phyloP scores from a whole-genome alignment of 2,329 filamentous ascomycete genomes.

The Venturia asperata region DNA sequence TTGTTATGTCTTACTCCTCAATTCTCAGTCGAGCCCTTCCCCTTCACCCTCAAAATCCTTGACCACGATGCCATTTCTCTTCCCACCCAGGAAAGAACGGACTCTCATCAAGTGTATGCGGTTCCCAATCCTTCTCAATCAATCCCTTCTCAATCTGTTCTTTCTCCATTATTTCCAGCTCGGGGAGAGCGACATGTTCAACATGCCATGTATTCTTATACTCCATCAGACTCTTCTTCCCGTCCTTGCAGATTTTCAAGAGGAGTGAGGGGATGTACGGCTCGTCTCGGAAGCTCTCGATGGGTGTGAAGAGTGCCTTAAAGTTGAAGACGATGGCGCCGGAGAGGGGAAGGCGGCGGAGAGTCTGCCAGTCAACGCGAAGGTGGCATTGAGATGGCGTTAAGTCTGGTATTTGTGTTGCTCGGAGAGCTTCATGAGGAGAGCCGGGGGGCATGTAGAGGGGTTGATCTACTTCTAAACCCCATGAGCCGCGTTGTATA shows the following conservation, averaged over 20 bases:
- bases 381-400: conserved; percentile 55
- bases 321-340: conserved; percentile 79
- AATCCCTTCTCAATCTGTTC: conserved; percentile 60
- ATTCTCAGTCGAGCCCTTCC: no score
- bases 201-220: conserved; percentile 81
- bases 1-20: no score
- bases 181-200: conserved; percentile 63
- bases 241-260: conserved; percentile 61
- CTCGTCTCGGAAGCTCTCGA: conserved; percentile 63
- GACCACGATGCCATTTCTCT: conserved; percentile 61
- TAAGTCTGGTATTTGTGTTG: conserved; percentile 51
- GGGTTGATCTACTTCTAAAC: conserved; percentile 66
- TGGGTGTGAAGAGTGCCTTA: conserved; percentile 74
- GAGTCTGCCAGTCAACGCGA: conserved; percentile 82
- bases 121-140: conserved; percentile 56
- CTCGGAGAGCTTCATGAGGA: conserved; percentile 54
- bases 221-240: conserved; percentile 63
- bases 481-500: conserved; percentile 81
- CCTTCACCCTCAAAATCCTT: conserved; percentile 48
- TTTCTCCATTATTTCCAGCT: conserved; percentile 53
- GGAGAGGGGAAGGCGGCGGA: conserved; percentile 69
- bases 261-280: conserved; percentile 64
- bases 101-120: conserved; percentile 62
- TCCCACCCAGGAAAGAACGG: conserved; percentile 74
- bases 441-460: conserved; percentile 67